These are phyloP conservation scores for Monosporascus sp. DNA, from an alignment of 2,329 filamentous ascomycete species.

Conservation along the genomic window DNA sequence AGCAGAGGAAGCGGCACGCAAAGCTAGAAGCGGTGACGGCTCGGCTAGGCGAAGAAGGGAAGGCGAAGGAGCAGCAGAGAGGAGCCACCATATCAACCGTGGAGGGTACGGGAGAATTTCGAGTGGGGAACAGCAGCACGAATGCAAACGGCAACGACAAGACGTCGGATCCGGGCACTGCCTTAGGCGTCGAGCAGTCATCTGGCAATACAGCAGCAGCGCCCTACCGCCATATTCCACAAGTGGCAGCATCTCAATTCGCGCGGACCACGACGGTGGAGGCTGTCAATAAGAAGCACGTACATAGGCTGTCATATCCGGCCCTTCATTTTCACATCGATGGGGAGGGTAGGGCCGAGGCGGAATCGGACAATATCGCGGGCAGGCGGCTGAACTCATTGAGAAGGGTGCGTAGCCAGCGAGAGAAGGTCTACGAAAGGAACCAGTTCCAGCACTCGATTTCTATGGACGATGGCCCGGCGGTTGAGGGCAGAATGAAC, in stretches of 20 bases:
- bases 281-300: constrained; percentile 26
- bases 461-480: constrained; percentile 23
- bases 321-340: constrained; percentile 35
- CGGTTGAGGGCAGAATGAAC: constrained; percentile 2
- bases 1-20: constrained; percentile 29
- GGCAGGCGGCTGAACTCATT: constrained; percentile 31
- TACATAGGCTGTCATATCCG: constrained; percentile 38
- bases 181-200: too few relatives aligned
- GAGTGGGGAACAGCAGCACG: background rate
- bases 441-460: constrained; percentile 39
- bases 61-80: background rate
- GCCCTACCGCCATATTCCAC: constrained; percentile 46
- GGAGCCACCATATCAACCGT: background rate
- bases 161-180: constrained; percentile 2
- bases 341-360: constrained; percentile 17
- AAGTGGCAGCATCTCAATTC: constrained; percentile 50
- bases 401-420: constrained; percentile 32
- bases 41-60: constrained; percentile 6
- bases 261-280: constrained; percentile 45
- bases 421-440: constrained; percentile 32
- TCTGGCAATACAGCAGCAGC: constrained; percentile 5
- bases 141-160: constrained; percentile 3
- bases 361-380: constrained; percentile 24
- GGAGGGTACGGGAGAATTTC: background rate
- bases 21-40: constrained; percentile 17